Evolutionary conservation across 1,284 basidiomycete genomes (phyloP), one percentile per base, ranked within the genome.

Genomic region (Singerocomus rubriflavus): DNA sequence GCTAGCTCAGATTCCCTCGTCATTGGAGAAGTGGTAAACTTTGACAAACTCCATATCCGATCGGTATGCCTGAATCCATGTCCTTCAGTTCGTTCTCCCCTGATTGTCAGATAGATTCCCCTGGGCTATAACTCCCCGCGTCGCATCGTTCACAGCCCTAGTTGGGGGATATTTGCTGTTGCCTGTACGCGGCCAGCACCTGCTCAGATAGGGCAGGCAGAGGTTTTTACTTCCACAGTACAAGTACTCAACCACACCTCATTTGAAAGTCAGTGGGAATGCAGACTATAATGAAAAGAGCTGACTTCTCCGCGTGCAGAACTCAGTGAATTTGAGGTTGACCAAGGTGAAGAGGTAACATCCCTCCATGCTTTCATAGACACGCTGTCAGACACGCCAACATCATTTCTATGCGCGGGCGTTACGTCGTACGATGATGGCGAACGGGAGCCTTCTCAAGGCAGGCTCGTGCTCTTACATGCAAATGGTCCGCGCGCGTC

Each of bases 41-140:
- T 92, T 10, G 85, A 90, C 60, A 91, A 90, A 70, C 77, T 93
- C 65, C 88, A 93, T 57, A 84, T 94, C 34, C 81, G 85, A 54
- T 81, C 89, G 30, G 87, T 92, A 63, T 53, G 79, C 63, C 32
- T 16, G n/a, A 21, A 33, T 16, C 35, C 49, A 44, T 27, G 16
- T 6, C 25, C 12, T 6, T 39, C 6, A 13, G 25, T 34, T 21
- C 21, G 21, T 21, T 9, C n/a, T 33, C 6, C 36, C 48, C 50
- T 63, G 36, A 69, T 46, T 11, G 31, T 42, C 6, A 32, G 41
- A 46, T 59, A 92, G 90, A 72, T 87, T 26, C 75, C 81, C 30
- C 68, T 92, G 5, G 89, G 87, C 1, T 67, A 79, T 35, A 80
- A 88, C 46, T 85, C 79, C 48, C 88, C 90, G 1, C 74, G 76